Evolutionary conservation across 2,329 filamentous ascomycete species (phyloP).

Genomic region (Pezizomycotina sp.): DNA sequence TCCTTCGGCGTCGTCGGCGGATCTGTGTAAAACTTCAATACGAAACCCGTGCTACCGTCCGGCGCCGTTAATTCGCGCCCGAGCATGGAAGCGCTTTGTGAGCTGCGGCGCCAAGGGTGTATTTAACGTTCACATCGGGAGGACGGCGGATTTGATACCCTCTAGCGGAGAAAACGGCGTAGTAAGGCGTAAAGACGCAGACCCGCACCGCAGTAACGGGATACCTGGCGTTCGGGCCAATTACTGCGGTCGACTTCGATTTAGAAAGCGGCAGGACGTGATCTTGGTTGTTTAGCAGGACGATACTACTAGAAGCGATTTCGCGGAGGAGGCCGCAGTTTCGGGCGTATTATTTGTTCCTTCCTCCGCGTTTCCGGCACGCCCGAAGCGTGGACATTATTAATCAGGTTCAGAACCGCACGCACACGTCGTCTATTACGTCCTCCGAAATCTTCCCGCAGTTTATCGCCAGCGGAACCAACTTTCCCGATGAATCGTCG

Average conservation of each 20-base stretch:
- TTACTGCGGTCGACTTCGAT: slow-evolving; percentile 50
- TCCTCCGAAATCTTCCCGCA: slow-evolving; percentile 35
- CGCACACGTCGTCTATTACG: slow-evolving; percentile 44
- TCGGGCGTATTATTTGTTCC: slow-evolving; percentile 39
- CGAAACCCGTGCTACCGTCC: slow-evolving; percentile 43
- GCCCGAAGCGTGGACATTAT: slow-evolving; percentile 42
- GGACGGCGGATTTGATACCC: slow-evolving; percentile 43
- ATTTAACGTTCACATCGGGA: slow-evolving; percentile 40
- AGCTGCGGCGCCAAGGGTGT: slow-evolving; percentile 46
- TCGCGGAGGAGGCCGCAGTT: slow-evolving; percentile 43
- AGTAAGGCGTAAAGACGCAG: slow-evolving; percentile 54
- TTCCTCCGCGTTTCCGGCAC: slow-evolving; percentile 42
- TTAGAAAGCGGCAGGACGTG: slow-evolving; percentile 34
- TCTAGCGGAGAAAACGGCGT: slow-evolving; percentile 48
- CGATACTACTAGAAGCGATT: slow-evolving; percentile 46
- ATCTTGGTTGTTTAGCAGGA: slow-evolving; percentile 44
- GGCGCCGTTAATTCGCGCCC: slow-evolving; percentile 42
- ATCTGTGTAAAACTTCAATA: slow-evolving; percentile 47
- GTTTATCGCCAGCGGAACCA: slow-evolving; percentile 38
- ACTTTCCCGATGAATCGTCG: slow-evolving; percentile 36
- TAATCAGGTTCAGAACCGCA: slow-evolving; percentile 44
- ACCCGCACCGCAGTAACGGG: slow-evolving; percentile 53
- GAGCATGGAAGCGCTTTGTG: slow-evolving; percentile 50
- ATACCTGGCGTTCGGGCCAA: slow-evolving; percentile 57
- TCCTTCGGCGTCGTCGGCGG: slow-evolving; percentile 46